A percentile compares a stretch with the other conserved stretches of the same genome.
phyloP scores from a whole-genome alignment of 306 rosid genomes.

The Ochetophila trinervis region DNA sequence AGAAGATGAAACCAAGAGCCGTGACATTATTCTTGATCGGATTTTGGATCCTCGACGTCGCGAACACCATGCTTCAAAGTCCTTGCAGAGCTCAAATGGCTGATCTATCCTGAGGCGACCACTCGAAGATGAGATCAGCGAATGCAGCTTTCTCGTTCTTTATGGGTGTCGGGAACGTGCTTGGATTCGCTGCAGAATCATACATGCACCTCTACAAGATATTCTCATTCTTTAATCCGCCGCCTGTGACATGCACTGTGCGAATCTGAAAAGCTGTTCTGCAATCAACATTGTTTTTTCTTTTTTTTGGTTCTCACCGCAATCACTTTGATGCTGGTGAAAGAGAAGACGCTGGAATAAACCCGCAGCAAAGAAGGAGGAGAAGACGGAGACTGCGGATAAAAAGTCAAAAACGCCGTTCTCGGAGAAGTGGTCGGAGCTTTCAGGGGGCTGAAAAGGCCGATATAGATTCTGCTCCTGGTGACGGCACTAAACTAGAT shows the following conservation, averaged over 20 bases:
- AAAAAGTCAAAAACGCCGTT: conserved; percentile 38
- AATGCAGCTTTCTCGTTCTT: conserved; percentile 68
- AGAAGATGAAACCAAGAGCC: conserved; percentile 60
- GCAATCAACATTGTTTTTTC: conserved; percentile 54
- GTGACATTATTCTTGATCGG: conserved; percentile 60
- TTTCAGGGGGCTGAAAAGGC: conserved; percentile 46
- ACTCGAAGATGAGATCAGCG: conserved; percentile 39
- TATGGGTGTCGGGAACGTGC: conserved; percentile 78
- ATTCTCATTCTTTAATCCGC: conserved; percentile 34
- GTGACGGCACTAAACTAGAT: conserved; percentile 86
- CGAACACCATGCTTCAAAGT: conserved; percentile 72
- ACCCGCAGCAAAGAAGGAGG: neutral
- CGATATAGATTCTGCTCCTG: conserved; percentile 64
- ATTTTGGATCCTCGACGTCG: conserved; percentile 79
- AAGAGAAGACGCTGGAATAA: conserved; percentile 25
- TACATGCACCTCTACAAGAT: conserved; percentile 44
- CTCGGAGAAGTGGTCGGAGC: conserved; percentile 57
- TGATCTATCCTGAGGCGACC: conserved; percentile 51
- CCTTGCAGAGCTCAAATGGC: conserved; percentile 72
- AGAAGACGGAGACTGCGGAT: neutral
- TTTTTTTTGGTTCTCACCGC: conserved; percentile 27
- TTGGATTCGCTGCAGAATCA: conserved; percentile 72
- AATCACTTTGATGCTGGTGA: conserved; percentile 37
- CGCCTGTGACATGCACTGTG: conserved; percentile 74
- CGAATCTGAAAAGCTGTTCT: conserved; percentile 82